Evolutionary conservation across 306 rosid genomes (phyloP).

Genomic region (Lotus japonicus): DNA sequence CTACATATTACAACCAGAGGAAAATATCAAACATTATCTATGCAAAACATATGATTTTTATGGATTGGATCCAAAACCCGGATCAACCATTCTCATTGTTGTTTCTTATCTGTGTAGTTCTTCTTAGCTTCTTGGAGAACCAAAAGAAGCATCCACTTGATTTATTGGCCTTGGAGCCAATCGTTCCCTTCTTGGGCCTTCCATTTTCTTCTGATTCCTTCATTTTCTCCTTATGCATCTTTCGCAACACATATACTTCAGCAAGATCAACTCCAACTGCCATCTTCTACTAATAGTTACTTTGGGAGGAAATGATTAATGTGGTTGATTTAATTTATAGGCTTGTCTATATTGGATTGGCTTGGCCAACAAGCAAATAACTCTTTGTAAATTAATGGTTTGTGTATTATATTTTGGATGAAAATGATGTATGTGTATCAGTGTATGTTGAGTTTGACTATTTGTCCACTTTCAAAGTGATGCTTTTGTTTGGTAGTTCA

Average conservation of each 20-base stretch:
- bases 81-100: not conserved
- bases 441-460: not conserved
- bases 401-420: too few species aligned
- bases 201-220: constrained; percentile 1
- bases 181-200: too few species aligned
- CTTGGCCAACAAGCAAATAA: constrained; percentile 20
- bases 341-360: not conserved
- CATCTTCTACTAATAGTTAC: not conserved
- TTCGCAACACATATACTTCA: constrained; percentile 22
- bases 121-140: constrained; percentile 6
- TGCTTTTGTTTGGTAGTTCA: not conserved
- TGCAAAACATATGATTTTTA: not conserved
- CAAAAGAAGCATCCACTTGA: constrained; percentile 23
- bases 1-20: not conserved
- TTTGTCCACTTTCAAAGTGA: not conserved
- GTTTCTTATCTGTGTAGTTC: not conserved
- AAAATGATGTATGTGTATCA: too few species aligned
- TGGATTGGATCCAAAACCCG: not conserved
- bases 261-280: constrained; percentile 8
- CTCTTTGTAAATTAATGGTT: not conserved
- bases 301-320: not conserved
- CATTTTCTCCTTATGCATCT: constrained; percentile 14
- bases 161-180: not conserved
- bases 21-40: not conserved
- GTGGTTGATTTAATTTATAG: constrained; percentile 6